phyloP scores from a whole-genome alignment of 371 early-diverging fungal species.

The Actinomucor elegans region DNA sequence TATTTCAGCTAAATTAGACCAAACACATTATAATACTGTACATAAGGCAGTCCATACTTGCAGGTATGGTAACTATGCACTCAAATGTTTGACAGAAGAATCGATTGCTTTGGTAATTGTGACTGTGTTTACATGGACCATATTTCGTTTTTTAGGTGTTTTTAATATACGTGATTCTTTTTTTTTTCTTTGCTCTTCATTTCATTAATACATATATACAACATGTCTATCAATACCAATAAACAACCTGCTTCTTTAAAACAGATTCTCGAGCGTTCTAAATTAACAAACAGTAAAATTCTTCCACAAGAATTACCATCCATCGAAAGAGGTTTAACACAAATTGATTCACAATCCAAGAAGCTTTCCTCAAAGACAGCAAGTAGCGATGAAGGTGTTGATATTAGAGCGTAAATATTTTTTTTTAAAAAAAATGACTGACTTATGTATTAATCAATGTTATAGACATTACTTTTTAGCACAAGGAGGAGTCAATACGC shows the following conservation, averaged over 20 bases:
- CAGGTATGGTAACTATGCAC: too few relatives aligned
- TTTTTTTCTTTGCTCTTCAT: too few relatives aligned
- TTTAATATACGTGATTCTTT: too few relatives aligned
- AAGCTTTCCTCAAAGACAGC: constrained; percentile 24
- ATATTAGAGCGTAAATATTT: constrained; percentile 44
- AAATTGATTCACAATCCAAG: constrained; percentile 39
- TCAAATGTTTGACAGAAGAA: too few relatives aligned
- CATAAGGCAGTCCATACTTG: too few relatives aligned
- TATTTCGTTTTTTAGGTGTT: too few relatives aligned
- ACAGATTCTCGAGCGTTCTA: constrained; percentile 39
- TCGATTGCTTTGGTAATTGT: too few relatives aligned
- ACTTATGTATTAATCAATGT: too few relatives aligned
- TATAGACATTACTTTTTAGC: constrained; percentile 47
- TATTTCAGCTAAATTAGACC: too few relatives aligned
- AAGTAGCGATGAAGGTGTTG: constrained; percentile 17
- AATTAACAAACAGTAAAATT: constrained; percentile 30
- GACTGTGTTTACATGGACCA: too few relatives aligned
- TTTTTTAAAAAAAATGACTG: background rate
- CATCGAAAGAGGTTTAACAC: constrained; percentile 42
- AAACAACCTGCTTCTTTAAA: constrained; percentile 23
- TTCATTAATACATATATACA: too few relatives aligned
- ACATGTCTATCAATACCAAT: background rate
- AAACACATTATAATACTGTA: too few relatives aligned
- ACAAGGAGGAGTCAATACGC: constrained; percentile 45
- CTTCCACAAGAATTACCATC: constrained; percentile 33